phyloP scores from a whole-genome alignment of 202 grass and related monocot genomes.

The Cymbopogon flexuosus region DNA sequence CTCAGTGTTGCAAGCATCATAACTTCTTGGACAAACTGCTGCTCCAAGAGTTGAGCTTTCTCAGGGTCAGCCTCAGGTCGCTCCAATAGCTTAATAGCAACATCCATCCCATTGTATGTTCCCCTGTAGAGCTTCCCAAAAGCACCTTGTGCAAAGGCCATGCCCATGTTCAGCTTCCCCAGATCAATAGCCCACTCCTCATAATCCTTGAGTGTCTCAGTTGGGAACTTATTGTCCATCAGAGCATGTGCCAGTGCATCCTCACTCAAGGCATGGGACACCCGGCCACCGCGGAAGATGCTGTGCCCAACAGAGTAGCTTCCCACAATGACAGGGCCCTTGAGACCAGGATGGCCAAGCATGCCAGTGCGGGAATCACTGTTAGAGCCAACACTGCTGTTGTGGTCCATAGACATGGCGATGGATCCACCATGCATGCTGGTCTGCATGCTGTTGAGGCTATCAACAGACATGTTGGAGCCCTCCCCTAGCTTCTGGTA shows the following conservation, averaged over 20 bases:
- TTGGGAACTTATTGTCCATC: slow-evolving; percentile 70
- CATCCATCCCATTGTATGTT: slow-evolving; percentile 77
- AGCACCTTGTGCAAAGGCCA: slow-evolving; percentile 83
- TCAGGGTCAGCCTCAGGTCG: slow-evolving; percentile 64
- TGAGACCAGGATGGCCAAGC: slow-evolving; percentile 71
- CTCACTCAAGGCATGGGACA: slow-evolving; percentile 66
- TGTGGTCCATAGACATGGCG: slow-evolving; percentile 66
- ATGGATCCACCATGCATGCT: slow-evolving; percentile 62
- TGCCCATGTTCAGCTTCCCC: slow-evolving; percentile 71
- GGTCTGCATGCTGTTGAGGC: slow-evolving; percentile 73
- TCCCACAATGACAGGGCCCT: slow-evolving; percentile 36
- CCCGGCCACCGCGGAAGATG: slow-evolving; percentile 54
- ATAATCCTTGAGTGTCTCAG: slow-evolving; percentile 82
- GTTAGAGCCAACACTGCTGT: slow-evolving; percentile 66
- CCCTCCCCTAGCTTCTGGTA: slow-evolving; percentile 85
- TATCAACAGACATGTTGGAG: slow-evolving; percentile 79
- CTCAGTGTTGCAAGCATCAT: slow-evolving; percentile 86
- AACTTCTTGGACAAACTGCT: slow-evolving; percentile 89
- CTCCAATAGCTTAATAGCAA: slow-evolving; percentile 94
- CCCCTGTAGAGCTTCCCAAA: slow-evolving; percentile 89
- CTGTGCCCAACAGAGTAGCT: slow-evolving; percentile 76
- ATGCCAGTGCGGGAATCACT: slow-evolving; percentile 53
- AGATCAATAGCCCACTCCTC: slow-evolving; percentile 93
- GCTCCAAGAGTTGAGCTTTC: slow-evolving; percentile 68
- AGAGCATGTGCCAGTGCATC: slow-evolving; percentile 80